Percentiles rank a stretch among this genome's conserved stretches.
Evolutionary conservation across 495 filamentous ascomycete species (phyloP).

Genomic region (Aspergillus bridgeri): DNA sequence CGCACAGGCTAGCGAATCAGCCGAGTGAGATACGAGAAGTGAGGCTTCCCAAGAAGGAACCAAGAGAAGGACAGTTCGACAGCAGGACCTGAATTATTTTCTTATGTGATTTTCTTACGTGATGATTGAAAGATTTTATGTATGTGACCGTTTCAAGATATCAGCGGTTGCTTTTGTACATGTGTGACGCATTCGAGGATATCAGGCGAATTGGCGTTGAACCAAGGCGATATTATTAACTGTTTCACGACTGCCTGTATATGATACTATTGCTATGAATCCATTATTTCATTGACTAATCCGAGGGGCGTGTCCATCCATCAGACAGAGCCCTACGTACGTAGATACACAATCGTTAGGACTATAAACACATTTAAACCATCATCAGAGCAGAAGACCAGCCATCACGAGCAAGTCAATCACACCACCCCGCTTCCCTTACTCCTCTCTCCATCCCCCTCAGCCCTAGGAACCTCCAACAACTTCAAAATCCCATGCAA

Average conservation of each 20-base stretch:
- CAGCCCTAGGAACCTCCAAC: background rate
- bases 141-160: background rate
- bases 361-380: too few species aligned
- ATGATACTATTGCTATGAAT: background rate
- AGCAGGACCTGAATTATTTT: background rate
- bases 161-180: background rate
- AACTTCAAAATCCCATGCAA: background rate
- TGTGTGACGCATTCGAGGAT: background rate
- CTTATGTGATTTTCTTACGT: background rate
- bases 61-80: background rate
- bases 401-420: too few species aligned
- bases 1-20: slow-evolving; percentile 5
- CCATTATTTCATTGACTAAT: background rate
- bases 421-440: too few species aligned
- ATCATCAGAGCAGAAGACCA: too few species aligned
- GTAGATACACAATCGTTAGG: too few species aligned
- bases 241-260: background rate
- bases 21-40: background rate
- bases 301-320: too few species aligned
- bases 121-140: background rate
- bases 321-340: too few species aligned
- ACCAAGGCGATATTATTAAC: background rate
- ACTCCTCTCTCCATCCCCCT: too few species aligned
- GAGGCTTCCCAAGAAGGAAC: background rate
- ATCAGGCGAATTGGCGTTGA: background rate